Conservation (phyloP, 192 early-diverging fungal genomes). For the Coemansia sp. region DNA sequence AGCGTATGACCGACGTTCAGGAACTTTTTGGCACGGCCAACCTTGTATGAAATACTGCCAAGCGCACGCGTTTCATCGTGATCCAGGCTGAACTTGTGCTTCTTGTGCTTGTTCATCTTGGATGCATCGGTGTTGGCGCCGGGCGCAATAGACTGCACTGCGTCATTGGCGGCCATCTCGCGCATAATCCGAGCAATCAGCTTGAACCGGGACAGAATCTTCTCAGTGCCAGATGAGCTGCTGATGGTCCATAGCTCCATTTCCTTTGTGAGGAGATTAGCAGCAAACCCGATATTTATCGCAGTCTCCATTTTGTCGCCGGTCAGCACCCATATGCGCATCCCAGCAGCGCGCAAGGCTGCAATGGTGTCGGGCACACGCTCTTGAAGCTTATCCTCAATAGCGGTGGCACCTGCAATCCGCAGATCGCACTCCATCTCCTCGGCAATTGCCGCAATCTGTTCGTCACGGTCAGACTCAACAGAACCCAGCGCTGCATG, state of each 20-base stretch:
- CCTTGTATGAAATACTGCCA: slow-evolving; percentile 56
- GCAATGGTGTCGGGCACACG: slow-evolving; percentile 92
- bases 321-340: slow-evolving; percentile 97
- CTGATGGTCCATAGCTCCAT: slow-evolving; percentile 70
- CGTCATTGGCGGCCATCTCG: slow-evolving; percentile 32
- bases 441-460: slow-evolving; percentile 70
- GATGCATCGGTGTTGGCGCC: not conserved
- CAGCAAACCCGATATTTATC: slow-evolving; percentile 95
- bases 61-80: slow-evolving; percentile 39
- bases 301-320: slow-evolving; percentile 99
- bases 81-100: slow-evolving; percentile 27
- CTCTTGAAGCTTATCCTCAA: slow-evolving; percentile 96
- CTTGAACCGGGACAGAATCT: slow-evolving; percentile 49
- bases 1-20: slow-evolving; percentile 33
- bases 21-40: slow-evolving; percentile 50
- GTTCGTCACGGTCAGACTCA: slow-evolving; percentile 70
- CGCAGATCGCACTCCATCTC: slow-evolving; percentile 79
- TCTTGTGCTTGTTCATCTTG: not conserved
- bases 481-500: slow-evolving; percentile 68
- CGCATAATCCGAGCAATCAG: slow-evolving; percentile 55
- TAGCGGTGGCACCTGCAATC: slow-evolving; percentile 91
- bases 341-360: slow-evolving; percentile 77
- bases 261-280: slow-evolving; percentile 66
- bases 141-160: not conserved
- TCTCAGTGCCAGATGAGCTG: slow-evolving; percentile 42